Base-by-base conservation (phyloP, 208 protist genomes). In the Trypanosoma lewisi region DNA sequence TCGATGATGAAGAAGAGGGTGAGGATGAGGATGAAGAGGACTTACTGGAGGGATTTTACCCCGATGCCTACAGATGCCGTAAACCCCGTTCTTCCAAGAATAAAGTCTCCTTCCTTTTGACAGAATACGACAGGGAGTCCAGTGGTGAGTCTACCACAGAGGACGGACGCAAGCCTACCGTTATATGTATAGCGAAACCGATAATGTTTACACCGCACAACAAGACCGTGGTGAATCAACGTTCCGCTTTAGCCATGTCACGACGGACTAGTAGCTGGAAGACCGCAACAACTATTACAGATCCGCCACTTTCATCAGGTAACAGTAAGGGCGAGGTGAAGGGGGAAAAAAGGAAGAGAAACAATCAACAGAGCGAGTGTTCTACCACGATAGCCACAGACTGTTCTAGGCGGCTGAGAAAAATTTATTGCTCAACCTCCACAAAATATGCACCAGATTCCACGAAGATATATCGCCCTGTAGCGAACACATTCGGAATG, bases 41-140 rank as follows among this genome's bases (percentile, higher is more conserved):
- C n/a, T 42, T 77, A 28, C 62, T 82, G 21, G 66, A 71, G 31
- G 75, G 75, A 49, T 86, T 86, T 67, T 63, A 63, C 33, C 80
- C 80, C 11, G 44, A 55, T 14, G 65, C 73, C 34, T 86, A 75
- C 60, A 75, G 70, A 44, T 48, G 36, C 33, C 49, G 33, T n/a
- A 67, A 63, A 37, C 55, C 52, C 0, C 14, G 23, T 12, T 69
- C 73, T 33, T 57, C 36, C n/a, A 34, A 31, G 9, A 83, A 67
- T 73, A 49, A 25, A 44, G 77, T 86, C 25, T 55, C 69, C 39
- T 76, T 86, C 57, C 74, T 75, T 52, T 51, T 83, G 25, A 54
- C 63, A 14, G 62, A 73, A 14, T n/a, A n/a, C n/a, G 76, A 86
- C 23, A 55, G 57, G 19, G 14, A 4, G 17, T 19, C 28, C 21